phyloP scores from a whole-genome alignment of 305 asterid species.

The Fraxinus greggii region DNA sequence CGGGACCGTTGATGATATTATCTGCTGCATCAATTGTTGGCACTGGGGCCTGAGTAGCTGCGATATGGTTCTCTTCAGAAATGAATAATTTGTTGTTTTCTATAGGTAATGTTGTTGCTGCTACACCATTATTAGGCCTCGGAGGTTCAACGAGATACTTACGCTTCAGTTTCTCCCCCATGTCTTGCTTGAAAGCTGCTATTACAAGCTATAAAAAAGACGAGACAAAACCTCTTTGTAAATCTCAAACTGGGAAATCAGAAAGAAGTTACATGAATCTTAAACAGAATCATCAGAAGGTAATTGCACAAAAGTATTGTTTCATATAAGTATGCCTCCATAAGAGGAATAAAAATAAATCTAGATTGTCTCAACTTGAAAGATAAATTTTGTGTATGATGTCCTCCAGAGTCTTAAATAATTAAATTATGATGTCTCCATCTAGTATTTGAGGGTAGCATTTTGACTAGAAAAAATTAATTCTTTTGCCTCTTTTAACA shows the following conservation, averaged over 20 bases:
- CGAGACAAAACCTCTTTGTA: neutral
- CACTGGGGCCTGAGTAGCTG: neutral
- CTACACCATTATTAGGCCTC: slow-evolving; percentile 1
- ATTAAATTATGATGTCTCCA: neutral
- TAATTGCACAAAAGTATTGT: neutral
- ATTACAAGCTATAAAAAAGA: slow-evolving; percentile 23
- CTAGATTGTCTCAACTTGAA: neutral
- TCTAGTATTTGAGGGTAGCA: neutral
- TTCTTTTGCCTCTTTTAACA: no score
- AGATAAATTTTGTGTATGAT: neutral
- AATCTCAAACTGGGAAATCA: neutral
- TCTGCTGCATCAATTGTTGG: slow-evolving; percentile 2
- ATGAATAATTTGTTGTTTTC: neutral
- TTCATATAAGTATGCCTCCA: neutral
- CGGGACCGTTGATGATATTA: neutral
- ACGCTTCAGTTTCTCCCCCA: slow-evolving; percentile 9
- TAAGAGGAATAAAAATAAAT: neutral
- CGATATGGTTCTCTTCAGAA: neutral
- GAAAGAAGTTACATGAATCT: neutral
- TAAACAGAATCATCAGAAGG: neutral
- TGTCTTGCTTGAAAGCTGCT: slow-evolving; percentile 24
- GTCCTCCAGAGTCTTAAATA: neutral
- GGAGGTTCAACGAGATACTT: slow-evolving; percentile 23
- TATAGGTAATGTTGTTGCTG: slow-evolving; percentile 3
- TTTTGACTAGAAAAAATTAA: no score